Conservation (phyloP, 192 early-diverging fungal species). For the Fimicolochytrium jonesii region DNA sequence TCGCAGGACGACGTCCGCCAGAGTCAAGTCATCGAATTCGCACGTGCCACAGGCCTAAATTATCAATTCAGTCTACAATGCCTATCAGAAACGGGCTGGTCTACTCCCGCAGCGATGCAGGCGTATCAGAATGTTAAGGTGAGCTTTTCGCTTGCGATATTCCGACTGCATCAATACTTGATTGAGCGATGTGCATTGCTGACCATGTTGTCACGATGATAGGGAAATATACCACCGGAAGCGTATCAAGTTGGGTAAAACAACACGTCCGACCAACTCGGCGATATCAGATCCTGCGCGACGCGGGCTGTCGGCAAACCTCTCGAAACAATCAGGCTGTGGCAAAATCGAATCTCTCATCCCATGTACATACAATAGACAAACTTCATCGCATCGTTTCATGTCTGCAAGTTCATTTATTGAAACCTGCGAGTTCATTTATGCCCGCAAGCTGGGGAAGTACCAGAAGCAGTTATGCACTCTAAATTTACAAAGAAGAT, state of each 20-base stretch:
- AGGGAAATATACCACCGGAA: slow-evolving; percentile 14
- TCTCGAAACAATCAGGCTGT: too few relatives aligned
- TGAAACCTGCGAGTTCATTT: too few relatives aligned
- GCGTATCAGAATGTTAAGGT: slow-evolving; percentile 35
- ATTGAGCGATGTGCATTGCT: neutral
- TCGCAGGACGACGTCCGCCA: slow-evolving; percentile 30
- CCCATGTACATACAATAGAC: too few relatives aligned
- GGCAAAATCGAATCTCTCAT: too few relatives aligned
- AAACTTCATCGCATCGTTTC: too few relatives aligned
- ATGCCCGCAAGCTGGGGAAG: too few relatives aligned
- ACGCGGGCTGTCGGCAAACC: too few relatives aligned
- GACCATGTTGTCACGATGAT: neutral
- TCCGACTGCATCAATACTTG: neutral
- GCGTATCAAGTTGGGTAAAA: slow-evolving; percentile 16
- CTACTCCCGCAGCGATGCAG: slow-evolving; percentile 17
- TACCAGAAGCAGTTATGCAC: too few relatives aligned
- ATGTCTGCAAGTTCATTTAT: too few relatives aligned
- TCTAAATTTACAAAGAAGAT: too few relatives aligned
- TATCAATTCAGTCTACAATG: slow-evolving; percentile 34
- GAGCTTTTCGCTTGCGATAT: neutral
- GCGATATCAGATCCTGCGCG: too few relatives aligned
- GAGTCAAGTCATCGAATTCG: slow-evolving; percentile 23
- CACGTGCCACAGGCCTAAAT: slow-evolving; percentile 33
- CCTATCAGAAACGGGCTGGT: slow-evolving; percentile 33
- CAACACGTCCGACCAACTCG: too few relatives aligned